Base-by-base conservation (phyloP, 345 rosid genomes). In the Populus ilicifolia region DNA sequence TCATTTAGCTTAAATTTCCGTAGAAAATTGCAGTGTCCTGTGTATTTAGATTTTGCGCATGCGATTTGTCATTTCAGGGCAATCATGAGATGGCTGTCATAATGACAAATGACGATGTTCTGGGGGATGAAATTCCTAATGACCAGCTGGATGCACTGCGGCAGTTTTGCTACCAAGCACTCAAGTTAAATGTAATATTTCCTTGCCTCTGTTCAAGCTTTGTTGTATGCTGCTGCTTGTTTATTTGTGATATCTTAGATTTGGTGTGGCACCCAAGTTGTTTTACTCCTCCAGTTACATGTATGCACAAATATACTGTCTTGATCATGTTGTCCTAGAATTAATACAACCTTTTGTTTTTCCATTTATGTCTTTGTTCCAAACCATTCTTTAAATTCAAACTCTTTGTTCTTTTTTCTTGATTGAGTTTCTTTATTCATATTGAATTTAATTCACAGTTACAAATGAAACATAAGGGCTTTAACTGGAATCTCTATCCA, bases 81-180 rank as follows among this genome's bases (percentile, higher is more conserved):
- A 87, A 87, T 82, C 86, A 77, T 69, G 95, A 84, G 79, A 75
- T 80, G 46, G 89, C 86, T 75, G 87, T 78, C 12, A 72, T 68
- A 68, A 87, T 93, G 97, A 91, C 98, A 69, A 96, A 93, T 90
- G 97, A 96, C 87, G 98, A 96, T 84, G 79, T 93, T 80, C 84
- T 96, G 80, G 99, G 99, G 29, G 99, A 93, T 87, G 97, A 96
- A 85, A 90, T 96, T 83, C 99, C 98, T 76, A 59, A 68, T 52
- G 96, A 93, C 72, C 99, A 96, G 89, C 84, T 76, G 81, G 86
- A 88, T 79, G 81, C 80, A 35, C 69, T 91, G 80, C 89, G 91
- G 39, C 80, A 71, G 4, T 89, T 88, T 78, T 93, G 97, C 89
- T 92, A 90, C 82, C 90, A 83, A 83, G 83, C 83, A 39, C 90